Percentiles rank a stretch among this genome's conserved stretches.
Conservation (phyloP, 2,329 filamentous ascomycete genomes). For the Cytospora schulzeri region DNA sequence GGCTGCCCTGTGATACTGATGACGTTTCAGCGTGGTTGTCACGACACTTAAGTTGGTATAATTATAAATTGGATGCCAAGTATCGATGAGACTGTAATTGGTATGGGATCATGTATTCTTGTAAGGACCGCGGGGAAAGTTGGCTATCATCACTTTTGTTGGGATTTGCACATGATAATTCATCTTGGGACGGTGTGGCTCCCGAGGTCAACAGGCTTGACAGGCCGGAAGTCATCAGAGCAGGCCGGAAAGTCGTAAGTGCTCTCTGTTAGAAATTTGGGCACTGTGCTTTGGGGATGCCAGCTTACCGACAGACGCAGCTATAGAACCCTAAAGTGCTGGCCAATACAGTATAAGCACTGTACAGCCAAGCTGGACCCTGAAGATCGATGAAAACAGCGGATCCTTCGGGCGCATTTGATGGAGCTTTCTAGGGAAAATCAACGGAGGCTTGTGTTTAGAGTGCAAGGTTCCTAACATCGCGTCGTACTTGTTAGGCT, state of each 20-base stretch:
- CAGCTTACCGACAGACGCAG: neutral
- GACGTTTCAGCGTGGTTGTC: neutral
- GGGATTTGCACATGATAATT: conserved; percentile 22
- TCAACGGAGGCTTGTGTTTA: neutral
- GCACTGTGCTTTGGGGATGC: conserved; percentile 17
- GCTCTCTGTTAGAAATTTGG: neutral
- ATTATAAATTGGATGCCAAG: neutral
- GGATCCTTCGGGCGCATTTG: conserved; percentile 5
- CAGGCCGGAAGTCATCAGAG: neutral
- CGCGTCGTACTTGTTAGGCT: neutral
- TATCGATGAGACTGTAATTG: neutral
- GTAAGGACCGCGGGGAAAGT: neutral
- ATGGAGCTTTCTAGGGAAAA: neutral
- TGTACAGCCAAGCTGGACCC: conserved; percentile 9
- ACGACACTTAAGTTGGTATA: neutral
- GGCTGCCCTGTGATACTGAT: neutral
- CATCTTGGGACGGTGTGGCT: conserved; percentile 2
- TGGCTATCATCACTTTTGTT: conserved; percentile 19
- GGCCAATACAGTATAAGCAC: neutral
- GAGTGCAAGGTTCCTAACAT: neutral
- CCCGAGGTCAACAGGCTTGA: conserved; percentile 28
- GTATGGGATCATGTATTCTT: conserved; percentile 2
- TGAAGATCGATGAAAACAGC: conserved; percentile 11
- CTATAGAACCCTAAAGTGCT: neutral
- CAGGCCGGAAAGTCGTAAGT: neutral